phyloP scores from a whole-genome alignment of 2,329 filamentous ascomycete genomes.

The Tolypocladium inflatum region DNA sequence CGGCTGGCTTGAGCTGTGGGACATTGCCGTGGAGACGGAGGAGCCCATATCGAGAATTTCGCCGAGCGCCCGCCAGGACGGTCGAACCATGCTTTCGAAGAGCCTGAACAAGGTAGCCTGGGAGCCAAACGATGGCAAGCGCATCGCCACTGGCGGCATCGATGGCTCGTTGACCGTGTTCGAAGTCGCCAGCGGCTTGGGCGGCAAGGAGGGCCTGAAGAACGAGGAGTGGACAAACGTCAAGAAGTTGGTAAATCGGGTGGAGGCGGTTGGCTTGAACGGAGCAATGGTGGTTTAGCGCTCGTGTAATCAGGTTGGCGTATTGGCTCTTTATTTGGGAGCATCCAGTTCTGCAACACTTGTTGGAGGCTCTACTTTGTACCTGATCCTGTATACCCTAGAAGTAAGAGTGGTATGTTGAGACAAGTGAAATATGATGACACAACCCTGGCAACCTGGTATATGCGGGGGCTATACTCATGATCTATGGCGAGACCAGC shows the following conservation, averaged over 20 bases:
- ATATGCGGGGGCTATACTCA: not conserved
- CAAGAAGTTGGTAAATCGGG: conserved; percentile 74
- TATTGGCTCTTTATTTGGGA: not conserved
- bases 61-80: conserved; percentile 57
- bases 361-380: not conserved
- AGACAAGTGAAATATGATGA: not conserved
- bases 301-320: not conserved
- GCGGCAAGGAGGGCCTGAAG: conserved; percentile 74
- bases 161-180: conserved; percentile 88
- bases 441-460: too few relatives aligned
- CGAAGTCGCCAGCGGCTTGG: conserved; percentile 74
- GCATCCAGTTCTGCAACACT: not conserved
- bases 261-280: conserved; percentile 53
- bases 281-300: conserved; percentile 32
- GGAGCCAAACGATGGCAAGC: conserved; percentile 82
- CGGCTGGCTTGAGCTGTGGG: conserved; percentile 89
- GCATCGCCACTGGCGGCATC: conserved; percentile 82
- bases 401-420: not conserved
- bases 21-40: conserved; percentile 85
- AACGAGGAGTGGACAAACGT: conserved; percentile 89
- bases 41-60: conserved; percentile 77
- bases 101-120: conserved; percentile 92
- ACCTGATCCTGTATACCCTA: not conserved
- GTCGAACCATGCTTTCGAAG: conserved; percentile 63
- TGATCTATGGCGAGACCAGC: not conserved